These are phyloP conservation scores for Trifolium subterraneum DNA, from an alignment of 306 rosid species.

Conservation along the genomic window DNA sequence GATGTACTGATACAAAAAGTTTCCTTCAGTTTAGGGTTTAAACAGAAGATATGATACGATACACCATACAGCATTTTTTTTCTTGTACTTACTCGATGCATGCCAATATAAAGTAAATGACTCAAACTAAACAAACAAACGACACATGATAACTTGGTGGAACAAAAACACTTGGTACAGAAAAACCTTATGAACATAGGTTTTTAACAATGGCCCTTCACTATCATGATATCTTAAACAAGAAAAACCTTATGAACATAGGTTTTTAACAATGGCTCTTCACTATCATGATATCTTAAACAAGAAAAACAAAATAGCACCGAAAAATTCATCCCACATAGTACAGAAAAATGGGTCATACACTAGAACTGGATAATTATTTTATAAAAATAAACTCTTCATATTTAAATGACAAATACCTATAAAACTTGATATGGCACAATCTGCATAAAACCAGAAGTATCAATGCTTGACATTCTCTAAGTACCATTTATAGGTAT, in stretches of 20 bases:
- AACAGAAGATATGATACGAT: too few relatives aligned
- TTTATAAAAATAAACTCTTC: constrained; percentile 33
- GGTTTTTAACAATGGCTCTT: constrained; percentile 34
- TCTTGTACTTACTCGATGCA: not conserved
- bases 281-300: constrained; percentile 26
- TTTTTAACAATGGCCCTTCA: constrained; percentile 34
- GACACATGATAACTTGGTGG: not conserved
- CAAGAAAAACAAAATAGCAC: constrained; percentile 8
- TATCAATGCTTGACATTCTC: constrained; percentile 69
- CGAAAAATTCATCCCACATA: constrained; percentile 44
- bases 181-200: constrained; percentile 9
- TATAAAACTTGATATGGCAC: constrained; percentile 37
- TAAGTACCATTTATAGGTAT: constrained; percentile 90
- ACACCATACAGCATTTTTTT: not conserved
- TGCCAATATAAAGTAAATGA: not conserved
- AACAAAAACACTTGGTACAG: not conserved
- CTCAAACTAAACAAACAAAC: not conserved
- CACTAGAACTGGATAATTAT: constrained; percentile 33
- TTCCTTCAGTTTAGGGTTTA: too few relatives aligned
- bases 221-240: constrained; percentile 21
- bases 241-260: constrained; percentile 9
- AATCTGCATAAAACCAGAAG: constrained; percentile 41
- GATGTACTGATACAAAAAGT: not conserved
- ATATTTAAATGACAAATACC: constrained; percentile 39
- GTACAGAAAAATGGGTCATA: constrained; percentile 42